Conservation (phyloP, 495 filamentous ascomycete genomes). For the Oleoguttula mirabilis region DNA sequence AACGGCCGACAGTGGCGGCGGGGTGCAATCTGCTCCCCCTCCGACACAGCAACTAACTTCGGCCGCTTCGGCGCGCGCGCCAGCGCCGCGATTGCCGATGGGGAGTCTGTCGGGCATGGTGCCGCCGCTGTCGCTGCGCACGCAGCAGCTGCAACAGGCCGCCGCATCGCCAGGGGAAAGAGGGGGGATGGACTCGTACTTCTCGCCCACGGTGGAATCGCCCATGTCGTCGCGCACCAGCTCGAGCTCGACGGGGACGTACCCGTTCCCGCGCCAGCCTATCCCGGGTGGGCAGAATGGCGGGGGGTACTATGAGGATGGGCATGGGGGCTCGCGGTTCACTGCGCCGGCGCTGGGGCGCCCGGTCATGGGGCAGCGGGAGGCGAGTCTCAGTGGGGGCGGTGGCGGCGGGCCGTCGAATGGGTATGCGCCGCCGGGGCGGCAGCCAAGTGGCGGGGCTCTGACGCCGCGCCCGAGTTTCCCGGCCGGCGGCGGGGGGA, state of each 20-base stretch:
- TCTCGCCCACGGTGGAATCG: slow-evolving; percentile 77
- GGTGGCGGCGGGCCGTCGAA: slow-evolving; percentile 42
- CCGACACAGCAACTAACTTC: slow-evolving; percentile 35
- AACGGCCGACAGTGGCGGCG: slow-evolving; percentile 54
- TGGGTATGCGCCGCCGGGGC: slow-evolving; percentile 26
- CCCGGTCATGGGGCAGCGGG: slow-evolving; percentile 1
- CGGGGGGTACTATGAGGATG: slow-evolving; percentile 40
- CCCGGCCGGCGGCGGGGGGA: slow-evolving; percentile 17
- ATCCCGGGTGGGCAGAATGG: too few species aligned
- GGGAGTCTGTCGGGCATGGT: too few species aligned
- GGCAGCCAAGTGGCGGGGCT: slow-evolving; percentile 1
- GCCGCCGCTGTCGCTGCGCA: slow-evolving; percentile 57
- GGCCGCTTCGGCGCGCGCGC: slow-evolving; percentile 28
- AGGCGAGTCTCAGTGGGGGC: not conserved
- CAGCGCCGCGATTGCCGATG: slow-evolving; percentile 58
- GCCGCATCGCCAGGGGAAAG: slow-evolving; percentile 37
- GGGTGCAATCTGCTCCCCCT: not conserved
- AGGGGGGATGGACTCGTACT: slow-evolving; percentile 58
- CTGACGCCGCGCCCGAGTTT: not conserved
- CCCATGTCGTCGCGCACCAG: slow-evolving; percentile 33
- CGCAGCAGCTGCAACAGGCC: slow-evolving; percentile 38
- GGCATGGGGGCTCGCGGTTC: slow-evolving; percentile 61
- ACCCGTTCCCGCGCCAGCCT: slow-evolving; percentile 65
- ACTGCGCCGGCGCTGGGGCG: slow-evolving; percentile 79
- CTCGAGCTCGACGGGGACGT: slow-evolving; percentile 31